phyloP scores from a whole-genome alignment of 176 grass and related monocot genomes.

The Puccinellia tenuiflora region DNA sequence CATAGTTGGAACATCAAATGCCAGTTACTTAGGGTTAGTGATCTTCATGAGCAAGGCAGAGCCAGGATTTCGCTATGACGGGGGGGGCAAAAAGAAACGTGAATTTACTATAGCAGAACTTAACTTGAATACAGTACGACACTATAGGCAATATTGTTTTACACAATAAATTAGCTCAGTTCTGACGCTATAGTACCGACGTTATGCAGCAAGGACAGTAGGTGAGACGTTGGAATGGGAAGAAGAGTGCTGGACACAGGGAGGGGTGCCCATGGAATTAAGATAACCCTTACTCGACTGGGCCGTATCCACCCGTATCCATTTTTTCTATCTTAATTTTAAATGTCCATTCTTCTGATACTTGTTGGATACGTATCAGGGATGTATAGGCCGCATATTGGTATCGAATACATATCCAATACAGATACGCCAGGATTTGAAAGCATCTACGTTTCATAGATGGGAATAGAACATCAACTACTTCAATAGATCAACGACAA shows the following conservation, averaged over 20 bases:
- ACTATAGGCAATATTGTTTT: not conserved
- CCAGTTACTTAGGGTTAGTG: not conserved
- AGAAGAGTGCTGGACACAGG: not conserved
- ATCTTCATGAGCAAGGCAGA: not conserved
- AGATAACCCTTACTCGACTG: not conserved
- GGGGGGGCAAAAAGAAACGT: not conserved
- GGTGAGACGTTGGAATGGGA: not conserved
- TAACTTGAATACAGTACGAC: not conserved
- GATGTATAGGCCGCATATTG: not conserved
- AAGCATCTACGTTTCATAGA: not conserved
- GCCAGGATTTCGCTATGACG: not conserved
- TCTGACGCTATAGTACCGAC: not conserved
- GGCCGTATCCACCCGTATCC: not conserved
- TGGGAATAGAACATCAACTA: not conserved
- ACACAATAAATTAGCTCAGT: not conserved
- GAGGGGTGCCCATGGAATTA: not conserved
- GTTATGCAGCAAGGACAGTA: not conserved
- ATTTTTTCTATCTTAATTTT: not conserved
- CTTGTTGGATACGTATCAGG: not conserved
- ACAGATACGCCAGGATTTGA: not conserved
- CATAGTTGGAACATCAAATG: not conserved
- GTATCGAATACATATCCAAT: not conserved
- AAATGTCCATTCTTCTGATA: not conserved
- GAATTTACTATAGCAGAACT: not conserved
- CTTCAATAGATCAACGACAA: not conserved